phyloP scores from a whole-genome alignment of 2,329 filamentous ascomycete genomes.

The Clonostachys rhizophaga region DNA sequence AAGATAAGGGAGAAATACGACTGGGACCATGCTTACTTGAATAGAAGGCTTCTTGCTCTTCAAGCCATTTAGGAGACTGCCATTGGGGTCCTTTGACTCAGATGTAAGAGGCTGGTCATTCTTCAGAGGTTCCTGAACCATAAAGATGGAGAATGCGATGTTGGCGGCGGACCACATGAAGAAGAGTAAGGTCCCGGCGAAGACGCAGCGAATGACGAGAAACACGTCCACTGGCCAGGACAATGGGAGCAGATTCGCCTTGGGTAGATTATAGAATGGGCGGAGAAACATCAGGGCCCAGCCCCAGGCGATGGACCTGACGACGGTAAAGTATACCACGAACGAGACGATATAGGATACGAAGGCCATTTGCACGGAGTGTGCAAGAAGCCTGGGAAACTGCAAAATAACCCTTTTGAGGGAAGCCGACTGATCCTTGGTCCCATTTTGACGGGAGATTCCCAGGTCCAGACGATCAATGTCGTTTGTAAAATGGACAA shows the following conservation, averaged over 20 bases:
- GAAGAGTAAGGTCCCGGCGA: conserved; percentile 62
- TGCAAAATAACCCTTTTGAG: conserved; percentile 27
- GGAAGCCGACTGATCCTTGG: conserved; percentile 15
- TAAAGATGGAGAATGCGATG: conserved; percentile 72
- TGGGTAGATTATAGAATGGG: conserved; percentile 70
- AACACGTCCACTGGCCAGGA: conserved; percentile 53
- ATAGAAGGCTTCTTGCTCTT: conserved; percentile 78
- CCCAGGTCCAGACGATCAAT: conserved; percentile 58
- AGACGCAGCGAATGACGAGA: conserved; percentile 49
- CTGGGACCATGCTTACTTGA: conserved; percentile 43
- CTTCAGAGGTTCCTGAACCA: conserved; percentile 78
- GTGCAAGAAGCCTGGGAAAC: conserved; percentile 31
- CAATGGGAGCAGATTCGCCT: conserved; percentile 58
- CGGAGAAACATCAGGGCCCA: conserved; percentile 67
- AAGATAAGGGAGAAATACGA: conserved; percentile 2
- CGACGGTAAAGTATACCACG: conserved; percentile 50
- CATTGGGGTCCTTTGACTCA: conserved; percentile 87
- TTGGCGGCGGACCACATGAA: conserved; percentile 76
- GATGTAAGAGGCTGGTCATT: conserved; percentile 77
- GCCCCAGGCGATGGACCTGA: conserved; percentile 63
- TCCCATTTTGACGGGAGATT: conserved; percentile 12
- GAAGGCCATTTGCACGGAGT: conserved; percentile 31
- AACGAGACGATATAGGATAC: conserved; percentile 38
- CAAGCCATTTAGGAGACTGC: conserved; percentile 78
- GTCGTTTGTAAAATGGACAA: conserved; percentile 67